Evolutionary conservation across 768 basidiomycete genomes (phyloP), one percentile per base, ranked within the genome.

Genomic region (Calocera viscosa): DNA sequence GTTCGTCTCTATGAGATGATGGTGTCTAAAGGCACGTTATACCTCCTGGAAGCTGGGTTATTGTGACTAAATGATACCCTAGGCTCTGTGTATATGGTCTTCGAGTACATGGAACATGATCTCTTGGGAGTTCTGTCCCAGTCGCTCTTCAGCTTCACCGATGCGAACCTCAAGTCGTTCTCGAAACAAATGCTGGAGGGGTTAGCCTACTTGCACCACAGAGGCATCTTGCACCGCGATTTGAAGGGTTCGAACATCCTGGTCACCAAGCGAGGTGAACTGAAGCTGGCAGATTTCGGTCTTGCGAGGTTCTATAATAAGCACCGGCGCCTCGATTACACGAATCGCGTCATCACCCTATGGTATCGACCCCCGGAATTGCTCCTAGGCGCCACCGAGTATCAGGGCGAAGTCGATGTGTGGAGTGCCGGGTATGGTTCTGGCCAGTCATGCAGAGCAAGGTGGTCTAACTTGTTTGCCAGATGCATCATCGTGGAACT

Each of bases 71-170:
- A 2, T 32, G 49, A 12, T 68, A 66, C 63, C 19, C 3, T 72
- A 97, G 95, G 93, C 67, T 87, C 89, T 63, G 94, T 96, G 43
- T 95, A 92, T 77, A 99, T 99, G 96, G 95, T 99, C 40, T 93
- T 98, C 72, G 94, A 98, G 76, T 99, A 99, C 76, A 91, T 96
- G 91, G 94, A 99, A 72, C 95, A 98, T 74, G 96, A 99, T 74
- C 80, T 99, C 65, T 97, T 94, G 1, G 96, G 96, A 2, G 82
- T 98, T 64, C 81, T 99, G 30, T 90, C 92, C 1, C 94, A 97
- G 77, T 89, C 84, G 0, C 88, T 92, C 72, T 90, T 97, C 72
- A 80, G 74, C 40, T 97, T 99, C 74, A 82, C 84, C 0, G 83
- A 86, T 24, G 91, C 90, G 24, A 89, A 99, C 76, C 81, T 98